phyloP scores from a whole-genome alignment of 257 asterid genomes.

The Cynanchum wilfordii region DNA sequence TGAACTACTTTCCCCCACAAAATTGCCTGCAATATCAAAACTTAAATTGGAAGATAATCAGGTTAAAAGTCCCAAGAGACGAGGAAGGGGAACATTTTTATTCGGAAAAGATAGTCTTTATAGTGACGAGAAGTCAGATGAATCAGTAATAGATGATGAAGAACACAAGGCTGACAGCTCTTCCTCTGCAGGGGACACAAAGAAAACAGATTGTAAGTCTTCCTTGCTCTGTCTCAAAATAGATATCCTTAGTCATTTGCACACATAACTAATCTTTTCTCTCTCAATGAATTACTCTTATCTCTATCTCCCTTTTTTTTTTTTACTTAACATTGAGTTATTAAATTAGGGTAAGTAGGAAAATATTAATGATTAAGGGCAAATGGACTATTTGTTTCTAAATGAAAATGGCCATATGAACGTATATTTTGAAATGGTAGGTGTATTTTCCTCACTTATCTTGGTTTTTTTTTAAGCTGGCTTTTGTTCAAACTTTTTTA shows the following conservation, averaged over 20 bases:
- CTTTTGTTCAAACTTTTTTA: neutral
- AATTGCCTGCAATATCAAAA: conserved; percentile 51
- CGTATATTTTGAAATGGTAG: too few relatives aligned
- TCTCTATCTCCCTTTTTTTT: too few relatives aligned
- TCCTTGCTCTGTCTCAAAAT: too few relatives aligned
- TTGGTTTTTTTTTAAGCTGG: neutral
- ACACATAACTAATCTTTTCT: too few relatives aligned
- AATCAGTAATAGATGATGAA: conserved; percentile 33
- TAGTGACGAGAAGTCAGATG: conserved; percentile 62
- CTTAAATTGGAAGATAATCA: conserved; percentile 52
- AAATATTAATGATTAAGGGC: too few relatives aligned
- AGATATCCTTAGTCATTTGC: too few relatives aligned
- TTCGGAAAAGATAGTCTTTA: conserved; percentile 61
- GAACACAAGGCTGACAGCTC: conserved; percentile 33
- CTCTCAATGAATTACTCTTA: too few relatives aligned
- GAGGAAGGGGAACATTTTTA: conserved; percentile 89
- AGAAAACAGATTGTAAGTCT: conserved; percentile 42
- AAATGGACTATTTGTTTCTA: too few relatives aligned
- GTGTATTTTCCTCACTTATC: neutral
- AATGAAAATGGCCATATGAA: too few relatives aligned
- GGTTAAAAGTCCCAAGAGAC: conserved; percentile 49
- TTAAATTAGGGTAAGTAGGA: too few relatives aligned
- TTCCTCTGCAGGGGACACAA: conserved; percentile 28
- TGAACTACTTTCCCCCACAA: conserved; percentile 57
- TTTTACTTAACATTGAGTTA: too few relatives aligned